phyloP scores from a whole-genome alignment of 306 rosid genomes.

The Glycyrrhiza uralensis region DNA sequence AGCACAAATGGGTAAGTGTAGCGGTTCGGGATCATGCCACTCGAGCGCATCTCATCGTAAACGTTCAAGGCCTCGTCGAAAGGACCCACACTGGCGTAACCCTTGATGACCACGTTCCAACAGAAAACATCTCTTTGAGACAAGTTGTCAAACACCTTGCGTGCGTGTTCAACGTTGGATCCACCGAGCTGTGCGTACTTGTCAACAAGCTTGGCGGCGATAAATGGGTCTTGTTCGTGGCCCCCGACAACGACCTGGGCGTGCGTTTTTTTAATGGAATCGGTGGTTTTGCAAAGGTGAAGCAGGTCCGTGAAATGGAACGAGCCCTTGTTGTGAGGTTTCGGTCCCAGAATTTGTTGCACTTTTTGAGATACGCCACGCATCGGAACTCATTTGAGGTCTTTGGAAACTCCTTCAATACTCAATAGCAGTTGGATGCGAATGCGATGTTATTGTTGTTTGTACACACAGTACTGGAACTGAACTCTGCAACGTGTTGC shows the following conservation, averaged over 20 bases:
- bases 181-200: constrained; percentile 31
- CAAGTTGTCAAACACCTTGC: constrained; percentile 73
- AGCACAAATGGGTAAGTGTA: constrained; percentile 75
- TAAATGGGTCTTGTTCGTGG: constrained; percentile 48
- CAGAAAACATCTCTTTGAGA: constrained; percentile 61
- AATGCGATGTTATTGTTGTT: neutral
- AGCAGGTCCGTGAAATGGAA: constrained; percentile 40
- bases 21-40: constrained; percentile 39
- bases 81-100: constrained; percentile 67
- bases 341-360: constrained; percentile 19
- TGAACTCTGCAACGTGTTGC: neutral
- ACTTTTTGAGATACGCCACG: constrained; percentile 30
- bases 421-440: neutral
- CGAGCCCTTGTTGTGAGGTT: constrained; percentile 33
- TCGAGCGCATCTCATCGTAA: constrained; percentile 43
- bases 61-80: constrained; percentile 49
- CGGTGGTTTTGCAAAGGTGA: constrained; percentile 38
- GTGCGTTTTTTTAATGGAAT: constrained; percentile 40
- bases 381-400: constrained; percentile 27
- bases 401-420: neutral
- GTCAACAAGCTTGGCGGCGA: constrained; percentile 57
- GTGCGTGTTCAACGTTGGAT: constrained; percentile 39
- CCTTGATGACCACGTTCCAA: constrained; percentile 70
- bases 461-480: neutral
- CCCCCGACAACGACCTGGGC: constrained; percentile 61